phyloP scores from a whole-genome alignment of 2,329 filamentous ascomycete species.

The Neonectria magnoliae region DNA sequence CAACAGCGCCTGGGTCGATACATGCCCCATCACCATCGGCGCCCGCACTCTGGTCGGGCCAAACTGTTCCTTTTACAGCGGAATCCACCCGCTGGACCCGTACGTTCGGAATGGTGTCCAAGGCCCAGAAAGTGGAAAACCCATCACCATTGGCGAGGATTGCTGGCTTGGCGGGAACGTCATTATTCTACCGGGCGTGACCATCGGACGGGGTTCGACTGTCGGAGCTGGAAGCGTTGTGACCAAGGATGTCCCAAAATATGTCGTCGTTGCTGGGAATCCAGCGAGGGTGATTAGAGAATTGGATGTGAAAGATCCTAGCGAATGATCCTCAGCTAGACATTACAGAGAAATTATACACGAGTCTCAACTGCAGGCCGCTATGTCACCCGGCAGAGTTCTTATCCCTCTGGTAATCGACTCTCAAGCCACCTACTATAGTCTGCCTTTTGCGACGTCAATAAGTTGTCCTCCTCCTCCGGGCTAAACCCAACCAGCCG shows the following conservation, averaged over 20 bases:
- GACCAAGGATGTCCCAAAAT: conserved; percentile 63
- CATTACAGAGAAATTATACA: too few species aligned
- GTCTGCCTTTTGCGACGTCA: background rate
- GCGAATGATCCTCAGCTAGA: background rate
- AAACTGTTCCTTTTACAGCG: conserved; percentile 79
- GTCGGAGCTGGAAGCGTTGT: conserved; percentile 87
- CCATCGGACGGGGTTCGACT: conserved; percentile 76
- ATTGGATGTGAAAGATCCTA: background rate
- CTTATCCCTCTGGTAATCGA: background rate
- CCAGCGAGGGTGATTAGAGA: background rate
- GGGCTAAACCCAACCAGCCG: background rate
- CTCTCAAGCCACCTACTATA: background rate
- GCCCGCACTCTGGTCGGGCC: conserved; percentile 82
- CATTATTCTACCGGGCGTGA: conserved; percentile 79
- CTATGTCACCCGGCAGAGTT: background rate
- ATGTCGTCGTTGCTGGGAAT: background rate
- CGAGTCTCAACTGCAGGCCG: background rate
- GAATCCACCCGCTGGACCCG: conserved; percentile 81
- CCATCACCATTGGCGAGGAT: conserved; percentile 81
- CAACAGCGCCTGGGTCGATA: conserved; percentile 81
- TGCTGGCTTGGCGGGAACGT: conserved; percentile 82
- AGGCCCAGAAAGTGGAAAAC: conserved; percentile 79
- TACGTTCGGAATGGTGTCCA: conserved; percentile 76
- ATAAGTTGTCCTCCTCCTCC: background rate
- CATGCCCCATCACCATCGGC: conserved; percentile 78